Evolutionary conservation across 2,329 filamentous ascomycete genomes (phyloP).

Genomic region (Ascochyta lentis): DNA sequence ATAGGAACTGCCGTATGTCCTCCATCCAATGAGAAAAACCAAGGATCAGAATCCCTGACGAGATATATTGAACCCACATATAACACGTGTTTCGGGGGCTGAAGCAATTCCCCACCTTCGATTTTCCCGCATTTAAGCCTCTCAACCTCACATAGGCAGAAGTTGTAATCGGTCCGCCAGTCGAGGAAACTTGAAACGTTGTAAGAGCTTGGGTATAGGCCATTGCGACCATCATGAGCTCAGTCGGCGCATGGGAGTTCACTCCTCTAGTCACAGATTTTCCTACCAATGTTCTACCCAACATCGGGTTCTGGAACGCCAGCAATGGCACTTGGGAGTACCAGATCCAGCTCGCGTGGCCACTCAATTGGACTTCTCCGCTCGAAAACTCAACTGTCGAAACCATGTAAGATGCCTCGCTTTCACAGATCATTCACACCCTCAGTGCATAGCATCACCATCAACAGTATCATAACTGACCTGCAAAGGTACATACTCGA

Average conservation of each 20-base stretch:
- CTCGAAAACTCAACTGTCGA: slow-evolving; percentile 34
- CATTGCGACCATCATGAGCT: slow-evolving; percentile 18
- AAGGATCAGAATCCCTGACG: slow-evolving; percentile 4
- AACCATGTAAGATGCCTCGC: slow-evolving; percentile 33
- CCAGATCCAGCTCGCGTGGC: slow-evolving; percentile 43
- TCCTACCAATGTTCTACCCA: slow-evolving; percentile 35
- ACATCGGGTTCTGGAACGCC: slow-evolving; percentile 39
- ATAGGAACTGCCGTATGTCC: background rate
- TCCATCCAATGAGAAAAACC: background rate
- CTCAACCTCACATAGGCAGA: too few relatives aligned
- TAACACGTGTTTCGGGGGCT: slow-evolving; percentile 3
- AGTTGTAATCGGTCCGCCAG: background rate
- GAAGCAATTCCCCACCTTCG: background rate
- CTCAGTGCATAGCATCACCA: background rate
- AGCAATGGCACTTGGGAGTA: slow-evolving; percentile 45
- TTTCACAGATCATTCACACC: too few relatives aligned
- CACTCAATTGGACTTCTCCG: slow-evolving; percentile 41
- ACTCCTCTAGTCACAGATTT: slow-evolving; percentile 34
- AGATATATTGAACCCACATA: background rate
- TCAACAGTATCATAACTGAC: background rate
- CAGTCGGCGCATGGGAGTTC: slow-evolving; percentile 40
- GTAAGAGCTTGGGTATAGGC: background rate
- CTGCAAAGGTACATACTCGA: slow-evolving; percentile 40
- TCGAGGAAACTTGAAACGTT: background rate
- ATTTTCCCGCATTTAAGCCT: background rate